Evolutionary conservation across 106 monocot species (phyloP), one percentile per base, ranked within the genome.

Genomic region (Allium fistulosum): DNA sequence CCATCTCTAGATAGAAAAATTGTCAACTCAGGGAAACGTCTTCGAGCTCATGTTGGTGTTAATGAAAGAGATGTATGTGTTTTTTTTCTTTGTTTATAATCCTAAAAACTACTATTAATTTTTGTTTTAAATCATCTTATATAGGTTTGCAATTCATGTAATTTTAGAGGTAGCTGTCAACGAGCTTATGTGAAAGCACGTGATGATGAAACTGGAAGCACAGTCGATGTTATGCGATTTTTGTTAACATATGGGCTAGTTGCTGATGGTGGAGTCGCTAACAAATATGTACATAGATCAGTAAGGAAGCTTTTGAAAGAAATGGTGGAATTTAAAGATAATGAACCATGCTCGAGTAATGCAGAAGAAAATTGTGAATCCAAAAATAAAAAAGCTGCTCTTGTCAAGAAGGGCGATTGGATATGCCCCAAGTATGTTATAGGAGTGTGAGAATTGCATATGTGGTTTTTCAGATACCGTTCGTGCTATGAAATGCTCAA

Each of bases 1-100:
- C 96, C 96, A 26, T 89, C 82, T 62, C 60, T 80, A 61, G 96
- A 97, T 62, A 80, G 92, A 63, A 97, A 97, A 82, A 84, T 92
- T 72, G 84, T 92, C 52, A 97, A 92, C 75, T 97, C 96, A 18
- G 88, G 82, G 58, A 97, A 97, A 75, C 88, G 92, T 11, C 78
- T 97, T 66, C 76, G 96, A 63, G 86, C 92, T 80, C 74, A 82
- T 82, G 80, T 97, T 18, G 88, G 92, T 55, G 80, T 88, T 75
- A 72, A 87, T 11, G 96, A 97, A 84, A 82, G 88, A 76, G 77
- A 92, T 74, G 96, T 97, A 76, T 58, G 63, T 59, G 26, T 4
- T 53, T 63, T 15, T 17, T 56, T 57, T 16, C 2, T 57, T 11
- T 47, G 16, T 10, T 28, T 22, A 22, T 11, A 55, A 67, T 5